Conservation (phyloP, 371 early-diverging fungal genomes). For the Syncephalis plumigaleata region DNA sequence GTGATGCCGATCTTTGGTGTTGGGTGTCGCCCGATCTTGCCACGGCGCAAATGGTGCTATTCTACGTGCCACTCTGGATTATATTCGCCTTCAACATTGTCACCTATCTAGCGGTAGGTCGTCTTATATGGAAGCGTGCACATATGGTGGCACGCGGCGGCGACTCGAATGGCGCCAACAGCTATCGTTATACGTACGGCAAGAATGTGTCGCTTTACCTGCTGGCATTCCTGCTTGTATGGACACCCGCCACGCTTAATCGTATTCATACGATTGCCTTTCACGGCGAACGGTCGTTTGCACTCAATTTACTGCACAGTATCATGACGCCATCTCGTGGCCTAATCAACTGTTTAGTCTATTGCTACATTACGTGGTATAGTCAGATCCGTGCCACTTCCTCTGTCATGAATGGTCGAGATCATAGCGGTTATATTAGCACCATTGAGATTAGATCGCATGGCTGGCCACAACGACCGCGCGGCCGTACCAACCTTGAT, state of each 20-base stretch:
- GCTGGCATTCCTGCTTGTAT: not conserved
- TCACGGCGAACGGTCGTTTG: not conserved
- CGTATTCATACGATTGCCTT: not conserved
- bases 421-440: no score
- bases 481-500: no score
- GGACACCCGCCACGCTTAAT: not conserved
- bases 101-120: not conserved
- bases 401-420: no score
- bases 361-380: conserved; percentile 1
- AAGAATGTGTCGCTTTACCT: not conserved
- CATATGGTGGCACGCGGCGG: not conserved
- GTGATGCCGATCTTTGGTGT: not conserved
- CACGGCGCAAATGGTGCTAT: not conserved
- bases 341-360: not conserved
- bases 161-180: not conserved
- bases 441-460: no score
- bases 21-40: not conserved
- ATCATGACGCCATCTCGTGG: not conserved
- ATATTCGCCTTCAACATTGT: not conserved
- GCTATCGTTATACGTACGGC: not conserved
- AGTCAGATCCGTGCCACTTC: no score
- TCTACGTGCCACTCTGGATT: not conserved
- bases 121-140: not conserved
- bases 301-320: not conserved
- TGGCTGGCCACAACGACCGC: no score